Evolutionary conservation across 2,329 filamentous ascomycete genomes (phyloP), one percentile per base, ranked within the genome.

Genomic region (Aspergillus ustus): DNA sequence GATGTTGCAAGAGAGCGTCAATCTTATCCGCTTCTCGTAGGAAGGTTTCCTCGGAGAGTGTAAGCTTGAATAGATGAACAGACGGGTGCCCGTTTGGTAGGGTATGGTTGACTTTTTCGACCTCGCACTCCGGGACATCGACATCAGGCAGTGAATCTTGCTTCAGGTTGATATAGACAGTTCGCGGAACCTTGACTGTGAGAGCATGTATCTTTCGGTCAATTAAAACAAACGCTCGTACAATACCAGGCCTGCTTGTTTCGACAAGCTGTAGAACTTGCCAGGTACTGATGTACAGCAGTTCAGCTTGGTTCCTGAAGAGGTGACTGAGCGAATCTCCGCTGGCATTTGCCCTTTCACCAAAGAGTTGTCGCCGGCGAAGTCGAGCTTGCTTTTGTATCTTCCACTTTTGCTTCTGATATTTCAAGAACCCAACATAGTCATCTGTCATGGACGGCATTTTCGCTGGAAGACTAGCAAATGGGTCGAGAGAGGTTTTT

Each of bases 331-430:
- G 82, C 0, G 84, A 83, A 72, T 89, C 87, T 2, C 83, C 82
- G 15, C 84, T 80, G 68, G 85, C 81, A 52, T 82, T 83, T 11
- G 89, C 86, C 60, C 90, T 89, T 70, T 99, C 94, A 62, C 95
- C 95, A 70, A 99, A 99, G 0, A 99, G 82, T 74, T 99, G 95
- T 52, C 94, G 87, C 66, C 96, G 86, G 48, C 94, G 89, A 63
- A 89, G 84, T 22, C 95, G 88, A 37, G 94, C 93, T 74, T 96
- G 91, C 72, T 93, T 96, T 75, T 99, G 95, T 43, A 98, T 90
- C 80, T 94, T 97, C 95, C 95, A 99, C 78, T 99, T 99, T 80
- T 93, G 88, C 78, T 99, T 99, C 75, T 99, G 95, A 72, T 98
- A 98, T 72, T 90, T 85, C 57, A 99, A 77, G 82, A 96, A 99